Evolutionary conservation across 805 yeast species (phyloP).

Genomic region (Tetrapisispora arboricola): DNA sequence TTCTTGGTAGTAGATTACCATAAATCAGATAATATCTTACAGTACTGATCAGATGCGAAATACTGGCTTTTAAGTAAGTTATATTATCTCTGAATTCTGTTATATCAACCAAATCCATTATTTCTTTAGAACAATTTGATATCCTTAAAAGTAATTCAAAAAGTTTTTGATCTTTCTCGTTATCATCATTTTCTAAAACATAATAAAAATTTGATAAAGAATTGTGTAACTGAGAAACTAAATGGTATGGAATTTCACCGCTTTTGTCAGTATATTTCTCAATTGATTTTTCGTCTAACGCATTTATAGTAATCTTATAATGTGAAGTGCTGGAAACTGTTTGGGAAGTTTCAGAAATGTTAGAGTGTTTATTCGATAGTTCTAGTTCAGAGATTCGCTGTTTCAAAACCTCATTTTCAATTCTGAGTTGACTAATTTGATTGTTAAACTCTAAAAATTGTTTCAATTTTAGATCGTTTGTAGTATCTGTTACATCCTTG

Average conservation of each 20-base stretch:
- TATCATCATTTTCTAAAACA: constrained; percentile 3
- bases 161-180: constrained; percentile 10
- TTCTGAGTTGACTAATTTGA: constrained; percentile 20
- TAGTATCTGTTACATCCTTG: not conserved
- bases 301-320: too few species aligned
- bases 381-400: constrained; percentile 38
- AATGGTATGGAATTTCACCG: constrained; percentile 14
- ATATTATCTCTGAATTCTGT: constrained; percentile 33
- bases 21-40: constrained; percentile 65
- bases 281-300: constrained; percentile 5
- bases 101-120: constrained; percentile 13
- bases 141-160: constrained; percentile 20
- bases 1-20: constrained; percentile 47
- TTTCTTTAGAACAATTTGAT: constrained; percentile 14
- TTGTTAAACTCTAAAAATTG: constrained; percentile 29
- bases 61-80: constrained; percentile 45
- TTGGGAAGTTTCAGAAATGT: not conserved
- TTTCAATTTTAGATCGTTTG: too few species aligned
- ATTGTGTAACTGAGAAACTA: constrained; percentile 7
- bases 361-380: constrained; percentile 11
- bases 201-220: constrained; percentile 7
- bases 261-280: constrained; percentile 8
- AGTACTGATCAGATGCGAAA: constrained; percentile 66
- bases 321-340: too few species aligned
- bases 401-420: constrained; percentile 29